phyloP scores from a whole-genome alignment of 495 filamentous ascomycete species.

The Xylaria telfairii region DNA sequence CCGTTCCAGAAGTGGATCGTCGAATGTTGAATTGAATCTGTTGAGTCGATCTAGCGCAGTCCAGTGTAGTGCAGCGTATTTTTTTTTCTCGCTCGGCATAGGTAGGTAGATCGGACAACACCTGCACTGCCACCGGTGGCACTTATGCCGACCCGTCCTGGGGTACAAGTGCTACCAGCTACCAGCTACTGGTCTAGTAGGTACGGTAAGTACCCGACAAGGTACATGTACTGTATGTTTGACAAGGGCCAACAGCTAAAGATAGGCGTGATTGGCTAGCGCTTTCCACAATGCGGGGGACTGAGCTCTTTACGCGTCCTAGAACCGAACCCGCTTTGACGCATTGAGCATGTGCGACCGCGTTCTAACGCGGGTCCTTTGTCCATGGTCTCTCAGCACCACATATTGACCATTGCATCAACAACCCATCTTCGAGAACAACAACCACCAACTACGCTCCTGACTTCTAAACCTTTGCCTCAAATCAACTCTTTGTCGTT shows the following conservation, averaged over 20 bases:
- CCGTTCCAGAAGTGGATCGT: background rate
- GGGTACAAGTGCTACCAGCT: too few species aligned
- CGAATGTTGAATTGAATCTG: slow-evolving; percentile 15
- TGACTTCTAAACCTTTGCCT: background rate
- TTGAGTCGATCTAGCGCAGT: slow-evolving; percentile 6
- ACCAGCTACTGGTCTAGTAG: too few species aligned
- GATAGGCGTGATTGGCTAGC: background rate
- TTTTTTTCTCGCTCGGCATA: slow-evolving; percentile 16
- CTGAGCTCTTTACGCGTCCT: slow-evolving; percentile 25
- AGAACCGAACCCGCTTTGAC: slow-evolving; percentile 17
- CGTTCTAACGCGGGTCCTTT: slow-evolving; percentile 21
- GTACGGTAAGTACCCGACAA: background rate
- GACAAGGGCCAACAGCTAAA: background rate
- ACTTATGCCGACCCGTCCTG: background rate
- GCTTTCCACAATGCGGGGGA: background rate
- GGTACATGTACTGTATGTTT: background rate
- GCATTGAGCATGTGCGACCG: slow-evolving; percentile 20
- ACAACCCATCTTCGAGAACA: slow-evolving; percentile 5
- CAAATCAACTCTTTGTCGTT: background rate
- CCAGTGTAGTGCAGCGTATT: background rate
- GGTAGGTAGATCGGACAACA: slow-evolving; percentile 4
- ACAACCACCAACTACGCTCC: background rate
- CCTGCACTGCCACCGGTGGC: background rate
- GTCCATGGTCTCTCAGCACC: background rate
- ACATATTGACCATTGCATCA: background rate